Evolutionary conservation across 208 protist species (phyloP).

Genomic region (Trichomonas vaginalis): DNA sequence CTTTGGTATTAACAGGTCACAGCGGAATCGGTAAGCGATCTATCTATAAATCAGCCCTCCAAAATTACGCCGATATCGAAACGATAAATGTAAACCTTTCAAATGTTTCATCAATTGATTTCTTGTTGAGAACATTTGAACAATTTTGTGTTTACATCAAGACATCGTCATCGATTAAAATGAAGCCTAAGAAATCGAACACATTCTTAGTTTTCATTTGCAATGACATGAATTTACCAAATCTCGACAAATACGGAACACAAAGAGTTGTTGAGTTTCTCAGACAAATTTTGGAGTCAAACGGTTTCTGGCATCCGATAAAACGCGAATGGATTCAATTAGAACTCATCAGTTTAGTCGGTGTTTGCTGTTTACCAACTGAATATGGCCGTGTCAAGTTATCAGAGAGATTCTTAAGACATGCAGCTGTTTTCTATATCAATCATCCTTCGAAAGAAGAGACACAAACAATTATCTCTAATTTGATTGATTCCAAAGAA

Average conservation of each 20-base stretch:
- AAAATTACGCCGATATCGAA: slow-evolving; percentile 66
- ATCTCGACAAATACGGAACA: slow-evolving; percentile 84
- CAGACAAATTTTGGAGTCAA: slow-evolving; percentile 87
- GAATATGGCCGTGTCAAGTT: slow-evolving; percentile 85
- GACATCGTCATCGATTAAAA: slow-evolving; percentile 47
- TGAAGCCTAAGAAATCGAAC: slow-evolving; percentile 28
- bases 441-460: slow-evolving; percentile 85
- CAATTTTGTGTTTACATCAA: slow-evolving; percentile 77
- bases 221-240: slow-evolving; percentile 94
- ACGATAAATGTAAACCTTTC: slow-evolving; percentile 91
- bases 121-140: slow-evolving; percentile 84
- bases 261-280: slow-evolving; percentile 88
- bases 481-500: slow-evolving; percentile 94
- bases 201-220: slow-evolving; percentile 93
- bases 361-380: slow-evolving; percentile 90
- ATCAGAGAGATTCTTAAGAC: slow-evolving; percentile 76
- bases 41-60: slow-evolving; percentile 73
- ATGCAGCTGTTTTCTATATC: slow-evolving; percentile 85
- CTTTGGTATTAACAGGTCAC: slow-evolving; percentile 72
- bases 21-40: slow-evolving; percentile 87
- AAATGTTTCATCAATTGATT: slow-evolving; percentile 72
- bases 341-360: slow-evolving; percentile 80
- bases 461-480: slow-evolving; percentile 47
- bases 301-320: slow-evolving; percentile 69
- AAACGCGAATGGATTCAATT: slow-evolving; percentile 64